Evolutionary conservation across 208 protist species (phyloP), one percentile per base, ranked within the genome.

Genomic region (Acanthamoeba healyi): DNA sequence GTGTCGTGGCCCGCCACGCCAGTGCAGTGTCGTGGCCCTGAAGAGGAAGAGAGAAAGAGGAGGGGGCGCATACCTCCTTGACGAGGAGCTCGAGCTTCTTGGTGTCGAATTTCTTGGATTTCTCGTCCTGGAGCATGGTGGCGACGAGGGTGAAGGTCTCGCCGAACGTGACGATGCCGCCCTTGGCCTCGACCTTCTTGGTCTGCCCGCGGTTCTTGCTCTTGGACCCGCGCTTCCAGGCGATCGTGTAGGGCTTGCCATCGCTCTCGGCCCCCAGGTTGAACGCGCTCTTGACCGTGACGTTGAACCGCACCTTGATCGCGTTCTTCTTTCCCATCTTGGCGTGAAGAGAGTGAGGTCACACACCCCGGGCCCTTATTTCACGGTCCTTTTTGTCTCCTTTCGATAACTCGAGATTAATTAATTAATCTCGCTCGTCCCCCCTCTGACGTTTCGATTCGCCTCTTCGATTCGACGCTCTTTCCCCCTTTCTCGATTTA

Each of bases 51-150:
- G 40, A 46, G 29, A 46, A 29, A 84, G 42, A 29, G 12, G 42
- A 29, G 29, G 24, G n/a, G 29, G n/a, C 1, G 17, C 5, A 4
- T 12, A 84, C 74, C 40, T 84, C 74, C 29, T 51, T 84, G 74
- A 84, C 44, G 32, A 34, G 5, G 26, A 84, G 44, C 74, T 58
- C 38, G n/a, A 84, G 40, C 42, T 46, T 46, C 74, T 84, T 84
- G 34, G 74, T 56, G 42, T 84, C 74, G 22, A 84, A 84, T 54
- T 84, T 84, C 40, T 84, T 84, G 38, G 44, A 56, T 36, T 84
- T 84, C 74, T 84, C 74, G 19, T 84, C 44, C 38, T 84, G 74
- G 38, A 51, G 24, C 74, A 84, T 84, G 74, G 74, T 58, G 40
- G 44, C 74, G 24, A 58, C 40, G 29, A 84, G 17, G 40, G 42